Base-by-base conservation (phyloP, 768 basidiomycete genomes). In the Mycena leptocephala region DNA sequence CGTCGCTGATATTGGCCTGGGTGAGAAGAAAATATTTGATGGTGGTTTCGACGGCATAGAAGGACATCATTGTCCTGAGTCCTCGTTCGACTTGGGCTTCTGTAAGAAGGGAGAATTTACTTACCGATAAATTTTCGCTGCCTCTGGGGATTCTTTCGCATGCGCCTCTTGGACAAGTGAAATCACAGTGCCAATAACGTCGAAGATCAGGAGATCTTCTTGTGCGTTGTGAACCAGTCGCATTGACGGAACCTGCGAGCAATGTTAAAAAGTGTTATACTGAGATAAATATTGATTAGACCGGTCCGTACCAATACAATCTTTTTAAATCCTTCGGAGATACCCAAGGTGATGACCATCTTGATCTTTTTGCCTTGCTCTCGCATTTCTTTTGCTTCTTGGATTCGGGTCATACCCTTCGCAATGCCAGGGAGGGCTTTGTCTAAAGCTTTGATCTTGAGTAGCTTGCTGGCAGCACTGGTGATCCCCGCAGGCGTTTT, bases 351-450 rank as follows among this genome's bases (percentile, higher is more conserved):
- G 33, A 74, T 11, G 18, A 20, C 39, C 1, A 74, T 20, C 39
- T 53, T 74, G 66, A 74, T 18, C 24, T 63, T 68, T n/a, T 53
- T 68, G 20, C 66, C 73, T n/a, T 68, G 58, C 28, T 74, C 66
- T 5, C 66, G 73, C 32, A 16, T 53, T 8, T 73, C 56, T 8
- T 67, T 56, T 56, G 33, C 24, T 14, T 73, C 64, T 33, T 73
- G 63, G 11, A 66, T 13, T 4, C 37, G 63, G 30, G 63, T 65
- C n/a, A 35, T 35, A 3, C 64, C 43, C 33, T 33, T 67, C 16
- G 32, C 20, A 16, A 67, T 48, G 5, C 72, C 64, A 22, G 72
- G 63, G 2, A 55, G 16, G 8, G 63, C 63, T 46, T 48, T 72
- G 26, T 63, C 46, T 5, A 62, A 33, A 2, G 59, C 70, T 16